phyloP scores from a whole-genome alignment of 139 green algal species.

The Coccomyxa sp. region DNA sequence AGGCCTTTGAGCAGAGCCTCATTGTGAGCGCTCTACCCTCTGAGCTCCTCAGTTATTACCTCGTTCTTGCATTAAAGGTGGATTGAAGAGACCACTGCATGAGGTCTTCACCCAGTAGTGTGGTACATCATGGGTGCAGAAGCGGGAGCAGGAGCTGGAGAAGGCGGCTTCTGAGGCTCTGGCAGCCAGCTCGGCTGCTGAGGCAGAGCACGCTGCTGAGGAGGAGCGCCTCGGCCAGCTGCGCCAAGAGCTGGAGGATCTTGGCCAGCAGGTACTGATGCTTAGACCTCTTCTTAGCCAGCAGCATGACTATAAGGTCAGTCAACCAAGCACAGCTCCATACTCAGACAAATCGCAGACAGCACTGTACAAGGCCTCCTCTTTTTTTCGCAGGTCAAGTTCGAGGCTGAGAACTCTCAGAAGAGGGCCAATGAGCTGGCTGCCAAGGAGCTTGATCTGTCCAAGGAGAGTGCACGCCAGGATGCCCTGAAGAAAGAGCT shows the following conservation, averaged over 20 bases:
- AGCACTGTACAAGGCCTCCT: no score
- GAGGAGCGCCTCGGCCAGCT: conserved; percentile 6
- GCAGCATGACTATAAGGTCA: no score
- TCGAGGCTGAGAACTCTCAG: no score
- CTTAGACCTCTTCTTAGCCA: no score
- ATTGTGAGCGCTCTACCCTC: neutral
- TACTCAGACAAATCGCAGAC: no score
- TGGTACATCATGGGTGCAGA: neutral
- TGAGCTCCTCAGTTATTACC: no score
- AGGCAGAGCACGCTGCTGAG: conserved; percentile 9
- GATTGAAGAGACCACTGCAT: no score
- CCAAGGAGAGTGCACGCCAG: neutral
- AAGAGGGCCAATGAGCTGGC: conserved; percentile 1
- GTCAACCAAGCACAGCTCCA: no score
- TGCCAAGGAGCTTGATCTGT: neutral
- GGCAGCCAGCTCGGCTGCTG: conserved; percentile 12
- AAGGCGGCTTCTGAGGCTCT: conserved; percentile 7
- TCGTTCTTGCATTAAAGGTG: no score
- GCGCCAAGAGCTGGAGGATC: conserved; percentile 4
- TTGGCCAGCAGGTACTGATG: no score
- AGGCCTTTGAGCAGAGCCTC: neutral
- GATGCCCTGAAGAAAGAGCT: neutral
- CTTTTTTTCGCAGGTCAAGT: no score
- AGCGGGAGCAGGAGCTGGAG: conserved; percentile 12
- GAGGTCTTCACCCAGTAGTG: neutral